phyloP scores from a whole-genome alignment of 2,329 filamentous ascomycete species.

The Nakataea oryzae region DNA sequence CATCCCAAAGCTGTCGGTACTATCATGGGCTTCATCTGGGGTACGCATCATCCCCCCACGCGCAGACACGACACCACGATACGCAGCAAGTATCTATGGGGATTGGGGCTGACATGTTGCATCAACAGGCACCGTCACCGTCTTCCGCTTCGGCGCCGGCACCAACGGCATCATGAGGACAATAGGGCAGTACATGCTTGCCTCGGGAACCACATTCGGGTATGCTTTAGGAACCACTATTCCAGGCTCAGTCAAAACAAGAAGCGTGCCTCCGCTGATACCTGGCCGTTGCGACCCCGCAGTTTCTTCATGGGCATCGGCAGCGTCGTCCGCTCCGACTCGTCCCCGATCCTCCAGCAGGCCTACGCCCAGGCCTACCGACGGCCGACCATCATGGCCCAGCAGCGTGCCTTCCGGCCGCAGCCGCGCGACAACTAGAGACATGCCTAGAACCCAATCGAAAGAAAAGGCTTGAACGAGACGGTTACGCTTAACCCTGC shows the following conservation, averaged over 20 bases:
- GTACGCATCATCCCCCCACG: conserved; percentile 35
- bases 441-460: background rate
- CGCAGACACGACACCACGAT: background rate
- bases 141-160: conserved; percentile 89
- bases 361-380: conserved; percentile 67
- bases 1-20: conserved; percentile 66
- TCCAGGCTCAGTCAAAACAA: background rate
- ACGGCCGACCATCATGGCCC: conserved; percentile 57
- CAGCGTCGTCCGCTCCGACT: conserved; percentile 85
- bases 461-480: background rate
- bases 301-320: conserved; percentile 99
- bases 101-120: background rate
- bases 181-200: conserved; percentile 92
- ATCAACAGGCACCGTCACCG: conserved; percentile 70
- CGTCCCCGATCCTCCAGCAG: conserved; percentile 63
- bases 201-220: conserved; percentile 93
- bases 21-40: conserved; percentile 97
- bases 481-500: too few relatives aligned
- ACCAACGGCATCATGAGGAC: conserved; percentile 90
- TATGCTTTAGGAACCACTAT: conserved; percentile 29
- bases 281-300: background rate
- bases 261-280: background rate
- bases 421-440: conserved; percentile 12
- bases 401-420: conserved; percentile 27
- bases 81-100: background rate